Percentiles rank a stretch among this genome's conserved stretches.
phyloP scores from a whole-genome alignment of 371 early-diverging fungal genomes.

The Haplosporangium sp. region DNA sequence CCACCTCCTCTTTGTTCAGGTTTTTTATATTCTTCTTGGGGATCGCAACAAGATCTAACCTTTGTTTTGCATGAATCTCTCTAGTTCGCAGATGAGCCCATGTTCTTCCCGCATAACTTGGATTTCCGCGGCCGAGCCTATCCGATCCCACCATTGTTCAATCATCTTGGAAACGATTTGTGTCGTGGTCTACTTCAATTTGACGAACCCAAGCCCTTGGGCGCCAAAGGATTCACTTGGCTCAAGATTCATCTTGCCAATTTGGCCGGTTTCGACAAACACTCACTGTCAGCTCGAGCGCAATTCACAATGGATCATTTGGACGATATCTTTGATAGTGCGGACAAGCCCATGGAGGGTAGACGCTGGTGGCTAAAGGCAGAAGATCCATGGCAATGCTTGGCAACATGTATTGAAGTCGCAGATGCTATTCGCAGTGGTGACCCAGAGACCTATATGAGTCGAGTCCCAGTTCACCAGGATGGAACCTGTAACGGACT shows the following conservation, averaged over 20 bases:
- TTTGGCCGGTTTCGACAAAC: constrained; percentile 93
- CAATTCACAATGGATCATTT: constrained; percentile 78
- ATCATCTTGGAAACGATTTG: constrained; percentile 96
- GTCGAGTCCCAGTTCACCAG: constrained; percentile 93
- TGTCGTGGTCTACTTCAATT: constrained; percentile 94
- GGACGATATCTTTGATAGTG: constrained; percentile 86
- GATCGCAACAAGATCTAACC: no score
- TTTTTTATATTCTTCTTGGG: no score
- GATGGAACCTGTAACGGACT: constrained; percentile 99
- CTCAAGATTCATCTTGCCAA: constrained; percentile 97
- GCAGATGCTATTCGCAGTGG: constrained; percentile 81
- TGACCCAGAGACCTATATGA: constrained; percentile 77
- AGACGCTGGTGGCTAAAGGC: constrained; percentile 92
- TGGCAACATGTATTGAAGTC: constrained; percentile 92
- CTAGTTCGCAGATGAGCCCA: constrained; percentile 84
- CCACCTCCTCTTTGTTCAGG: no score
- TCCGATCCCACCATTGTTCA: constrained; percentile 95
- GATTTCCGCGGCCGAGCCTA: constrained; percentile 99
- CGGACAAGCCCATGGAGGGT: constrained; percentile 81
- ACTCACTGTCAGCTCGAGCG: constrained; percentile 88
- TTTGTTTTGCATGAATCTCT: no score
- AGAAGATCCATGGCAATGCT: constrained; percentile 95
- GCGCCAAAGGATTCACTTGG: constrained; percentile 91
- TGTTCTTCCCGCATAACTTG: constrained; percentile 98
- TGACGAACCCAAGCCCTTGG: constrained; percentile 86